A percentile compares a stretch with the other conserved stretches of the same genome.
phyloP scores from a whole-genome alignment of 306 rosid genomes.

The Elaeagnus macrophylla region DNA sequence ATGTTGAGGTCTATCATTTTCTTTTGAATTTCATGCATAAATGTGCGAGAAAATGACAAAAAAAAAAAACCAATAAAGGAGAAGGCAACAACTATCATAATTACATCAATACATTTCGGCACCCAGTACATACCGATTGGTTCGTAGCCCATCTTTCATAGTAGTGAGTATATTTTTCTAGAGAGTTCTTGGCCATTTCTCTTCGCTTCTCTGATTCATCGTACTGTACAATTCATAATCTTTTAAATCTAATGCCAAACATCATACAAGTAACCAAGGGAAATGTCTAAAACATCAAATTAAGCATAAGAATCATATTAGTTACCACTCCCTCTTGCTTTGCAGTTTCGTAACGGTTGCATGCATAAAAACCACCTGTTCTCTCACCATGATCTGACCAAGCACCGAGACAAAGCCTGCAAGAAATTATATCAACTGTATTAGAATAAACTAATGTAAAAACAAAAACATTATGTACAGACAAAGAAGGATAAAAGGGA shows the following conservation, averaged over 20 bases:
- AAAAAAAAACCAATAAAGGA: too few species aligned
- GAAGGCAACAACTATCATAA: neutral
- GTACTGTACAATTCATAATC: slow-evolving; percentile 18
- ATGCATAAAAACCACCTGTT: slow-evolving; percentile 93
- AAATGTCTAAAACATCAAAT: too few species aligned
- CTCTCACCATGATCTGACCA: slow-evolving; percentile 96
- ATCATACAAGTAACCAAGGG: neutral
- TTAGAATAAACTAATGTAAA: neutral
- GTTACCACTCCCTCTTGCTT: slow-evolving; percentile 87
- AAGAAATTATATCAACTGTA: slow-evolving; percentile 12
- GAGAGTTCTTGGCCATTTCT: slow-evolving; percentile 93
- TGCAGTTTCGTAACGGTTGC: slow-evolving; percentile 88
- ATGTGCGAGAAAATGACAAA: too few species aligned
- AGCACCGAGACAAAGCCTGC: slow-evolving; percentile 88
- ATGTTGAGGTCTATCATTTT: too few species aligned
- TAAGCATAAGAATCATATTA: neutral
- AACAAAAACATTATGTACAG: too few species aligned
- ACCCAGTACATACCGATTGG: slow-evolving; percentile 54
- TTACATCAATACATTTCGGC: neutral
- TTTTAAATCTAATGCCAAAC: neutral
- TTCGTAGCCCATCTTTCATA: slow-evolving; percentile 99
- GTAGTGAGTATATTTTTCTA: slow-evolving; percentile 92
- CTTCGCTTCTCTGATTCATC: slow-evolving; percentile 71
- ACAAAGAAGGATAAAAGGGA: too few species aligned
- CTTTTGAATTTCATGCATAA: too few species aligned